Evolutionary conservation across 1,139 yeast genomes (phyloP).

Genomic region (Zhuliangozyma blackwelliae): DNA sequence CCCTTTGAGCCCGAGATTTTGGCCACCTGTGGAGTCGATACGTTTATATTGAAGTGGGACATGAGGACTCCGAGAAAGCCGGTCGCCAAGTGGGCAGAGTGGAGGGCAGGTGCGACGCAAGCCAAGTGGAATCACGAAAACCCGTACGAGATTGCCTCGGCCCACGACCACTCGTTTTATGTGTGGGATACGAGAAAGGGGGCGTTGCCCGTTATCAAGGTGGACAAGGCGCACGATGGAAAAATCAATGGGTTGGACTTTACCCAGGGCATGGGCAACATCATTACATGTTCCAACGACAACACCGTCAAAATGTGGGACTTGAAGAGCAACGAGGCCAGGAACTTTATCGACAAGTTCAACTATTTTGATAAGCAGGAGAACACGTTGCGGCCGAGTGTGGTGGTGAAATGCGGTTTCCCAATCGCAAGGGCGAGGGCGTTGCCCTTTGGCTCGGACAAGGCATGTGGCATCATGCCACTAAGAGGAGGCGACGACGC

Average conservation of each 20-base stretch:
- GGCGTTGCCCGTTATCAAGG: constrained; percentile 62
- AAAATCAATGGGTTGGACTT: constrained; percentile 90
- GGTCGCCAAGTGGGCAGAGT: constrained; percentile 76
- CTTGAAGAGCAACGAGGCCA: constrained; percentile 29
- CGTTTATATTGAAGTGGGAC: constrained; percentile 88
- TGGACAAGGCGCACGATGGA: constrained; percentile 67
- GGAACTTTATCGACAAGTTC: constrained; percentile 14
- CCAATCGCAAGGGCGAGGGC: constrained; percentile 88
- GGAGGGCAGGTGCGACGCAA: constrained; percentile 93
- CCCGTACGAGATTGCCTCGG: constrained; percentile 72
- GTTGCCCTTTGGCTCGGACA: constrained; percentile 85
- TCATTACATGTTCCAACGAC: constrained; percentile 85
- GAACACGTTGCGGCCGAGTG: constrained; percentile 36
- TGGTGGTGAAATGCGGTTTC: constrained; percentile 65
- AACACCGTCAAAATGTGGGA: constrained; percentile 88
- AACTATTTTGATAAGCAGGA: constrained; percentile 21
- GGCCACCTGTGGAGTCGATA: constrained; percentile 92
- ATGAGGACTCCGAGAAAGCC: constrained; percentile 74
- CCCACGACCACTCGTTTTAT: constrained; percentile 76
- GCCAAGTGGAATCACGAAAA: constrained; percentile 88
- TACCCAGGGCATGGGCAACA: constrained; percentile 52
- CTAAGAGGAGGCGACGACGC: constrained; percentile 80
- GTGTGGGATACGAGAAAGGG: constrained; percentile 90
- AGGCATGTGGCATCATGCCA: constrained; percentile 79
- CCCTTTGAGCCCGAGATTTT: constrained; percentile 82